Base-by-base conservation (phyloP, 768 basidiomycete genomes). In the Cystobasidium tubakii region DNA sequence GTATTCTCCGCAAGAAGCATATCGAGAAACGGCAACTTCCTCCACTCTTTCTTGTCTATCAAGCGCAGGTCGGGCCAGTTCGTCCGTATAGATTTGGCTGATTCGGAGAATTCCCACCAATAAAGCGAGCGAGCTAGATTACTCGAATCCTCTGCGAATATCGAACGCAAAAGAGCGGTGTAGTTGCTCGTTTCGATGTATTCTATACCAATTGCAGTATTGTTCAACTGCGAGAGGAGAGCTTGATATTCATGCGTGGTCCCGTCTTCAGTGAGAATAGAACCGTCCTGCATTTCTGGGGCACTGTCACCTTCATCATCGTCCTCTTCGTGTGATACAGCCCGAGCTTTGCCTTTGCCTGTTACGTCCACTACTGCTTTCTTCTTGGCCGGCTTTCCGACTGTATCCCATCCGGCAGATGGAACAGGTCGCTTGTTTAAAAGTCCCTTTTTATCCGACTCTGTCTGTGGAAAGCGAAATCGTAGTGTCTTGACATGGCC, bases 91-190 rank as follows among this genome's bases (percentile, higher is more conserved):
- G 7, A 7, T 33, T 33, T 34, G 19, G 66, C 66, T 25, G 43
- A 46, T 50, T 31, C 36, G 6, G 66, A 67, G 31, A 53, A 46
- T 29, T 43, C 44, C 66, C 66, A 67, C 66, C 66, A 67, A 44
- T 46, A 53, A 25, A 67, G 66, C 2, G 66, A 67, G 10, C 17
- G 2, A 9, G 66, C 15, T 23, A 67, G 46, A 53, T 67, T 36
- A 17, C 17, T 33, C 6, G 66, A 46, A 7, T 67, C 66, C 31
- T 67, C 66, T 27, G 29, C 25, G 31, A 46, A 50, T 33, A 65
- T 42, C 3, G 63, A 65, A 65, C 34, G 33, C 17, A 65, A 31
- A 1, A 65, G n/a, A 42, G 63, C 33, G 4, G 39, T 33, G 23
- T 65, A 65, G 34, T 34, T 27, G 17, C 42, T 17, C 12, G 34